A percentile compares a stretch with the other conserved stretches of the same genome.
Conservation (phyloP, 805 yeast species). For the Wickerhamomyces bisporus region DNA sequence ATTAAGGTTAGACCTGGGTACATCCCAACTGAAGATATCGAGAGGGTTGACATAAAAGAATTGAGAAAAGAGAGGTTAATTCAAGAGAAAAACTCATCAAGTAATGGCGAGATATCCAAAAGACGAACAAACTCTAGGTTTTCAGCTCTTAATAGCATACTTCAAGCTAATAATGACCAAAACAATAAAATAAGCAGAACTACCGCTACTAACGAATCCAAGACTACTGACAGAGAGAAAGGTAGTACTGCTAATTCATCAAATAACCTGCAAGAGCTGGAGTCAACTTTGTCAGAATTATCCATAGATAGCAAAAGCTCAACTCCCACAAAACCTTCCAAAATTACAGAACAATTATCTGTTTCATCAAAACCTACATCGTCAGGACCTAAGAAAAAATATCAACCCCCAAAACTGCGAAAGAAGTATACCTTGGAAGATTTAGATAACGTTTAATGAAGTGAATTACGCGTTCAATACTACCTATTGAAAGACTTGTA, state of each 20-base stretch:
- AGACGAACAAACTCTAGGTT: background rate
- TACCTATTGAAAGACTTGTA: too few relatives aligned
- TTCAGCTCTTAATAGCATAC: background rate
- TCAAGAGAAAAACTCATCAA: background rate
- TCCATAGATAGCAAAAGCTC: too few relatives aligned
- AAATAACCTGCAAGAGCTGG: too few relatives aligned
- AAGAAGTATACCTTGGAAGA: conserved; percentile 15
- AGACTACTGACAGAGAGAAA: background rate
- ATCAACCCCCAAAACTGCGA: conserved; percentile 7
- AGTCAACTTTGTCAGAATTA: too few relatives aligned
- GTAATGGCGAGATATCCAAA: background rate
- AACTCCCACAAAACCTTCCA: too few relatives aligned
- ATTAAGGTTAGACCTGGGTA: conserved; percentile 22
- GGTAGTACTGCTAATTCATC: too few relatives aligned
- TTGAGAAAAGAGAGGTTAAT: conserved; percentile 5
- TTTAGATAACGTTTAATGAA: conserved; percentile 6
- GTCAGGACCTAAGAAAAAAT: conserved; percentile 7
- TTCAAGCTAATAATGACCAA: background rate
- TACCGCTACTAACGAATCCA: too few relatives aligned
- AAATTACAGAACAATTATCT: too few relatives aligned
- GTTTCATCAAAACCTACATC: background rate
- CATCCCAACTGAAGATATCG: conserved; percentile 18
- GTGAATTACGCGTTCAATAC: background rate
- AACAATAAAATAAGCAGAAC: background rate
- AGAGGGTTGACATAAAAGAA: conserved; percentile 14